phyloP scores from a whole-genome alignment of 2,329 filamentous ascomycete species.

The Ascochyta koolunga region DNA sequence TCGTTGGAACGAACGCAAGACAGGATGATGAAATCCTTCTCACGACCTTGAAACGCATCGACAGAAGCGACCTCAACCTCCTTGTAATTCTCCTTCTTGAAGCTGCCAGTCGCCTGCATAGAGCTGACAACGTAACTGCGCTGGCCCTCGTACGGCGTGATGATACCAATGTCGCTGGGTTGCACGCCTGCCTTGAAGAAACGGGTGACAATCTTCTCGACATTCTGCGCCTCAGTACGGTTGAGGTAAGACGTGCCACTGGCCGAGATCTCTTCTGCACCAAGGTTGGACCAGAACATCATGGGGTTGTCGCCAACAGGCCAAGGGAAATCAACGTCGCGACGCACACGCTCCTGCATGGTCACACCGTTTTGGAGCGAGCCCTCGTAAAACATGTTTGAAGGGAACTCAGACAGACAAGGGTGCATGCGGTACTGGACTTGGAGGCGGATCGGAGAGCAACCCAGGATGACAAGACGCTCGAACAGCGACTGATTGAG shows the following conservation, averaged over 20 bases:
- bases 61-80: slow-evolving; percentile 98
- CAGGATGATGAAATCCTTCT: slow-evolving; percentile 98
- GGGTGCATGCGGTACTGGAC: slow-evolving; percentile 99
- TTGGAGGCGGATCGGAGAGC: slow-evolving; percentile 89
- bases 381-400: slow-evolving; percentile 99
- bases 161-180: slow-evolving; percentile 91
- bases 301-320: slow-evolving; percentile 91
- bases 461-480: slow-evolving; percentile 88
- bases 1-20: slow-evolving; percentile 99
- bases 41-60: slow-evolving; percentile 97
- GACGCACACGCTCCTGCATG: slow-evolving; percentile 82
- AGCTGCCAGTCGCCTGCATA: slow-evolving; percentile 97
- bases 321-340: slow-evolving; percentile 98
- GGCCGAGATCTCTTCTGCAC: slow-evolving; percentile 96
- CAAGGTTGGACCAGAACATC: slow-evolving; percentile 99
- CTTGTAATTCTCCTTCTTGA: slow-evolving; percentile 98
- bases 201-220: slow-evolving; percentile 96
- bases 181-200: slow-evolving; percentile 99
- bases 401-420: slow-evolving; percentile 94
- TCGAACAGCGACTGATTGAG: slow-evolving; percentile 99
- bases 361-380: slow-evolving; percentile 96
- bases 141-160: slow-evolving; percentile 98
- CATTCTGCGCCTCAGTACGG: slow-evolving; percentile 93
- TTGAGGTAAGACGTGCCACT: slow-evolving; percentile 98
- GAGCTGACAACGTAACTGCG: slow-evolving; percentile 97